phyloP scores from a whole-genome alignment of 2,329 filamentous ascomycete species.

The Epichloe gansuensis region DNA sequence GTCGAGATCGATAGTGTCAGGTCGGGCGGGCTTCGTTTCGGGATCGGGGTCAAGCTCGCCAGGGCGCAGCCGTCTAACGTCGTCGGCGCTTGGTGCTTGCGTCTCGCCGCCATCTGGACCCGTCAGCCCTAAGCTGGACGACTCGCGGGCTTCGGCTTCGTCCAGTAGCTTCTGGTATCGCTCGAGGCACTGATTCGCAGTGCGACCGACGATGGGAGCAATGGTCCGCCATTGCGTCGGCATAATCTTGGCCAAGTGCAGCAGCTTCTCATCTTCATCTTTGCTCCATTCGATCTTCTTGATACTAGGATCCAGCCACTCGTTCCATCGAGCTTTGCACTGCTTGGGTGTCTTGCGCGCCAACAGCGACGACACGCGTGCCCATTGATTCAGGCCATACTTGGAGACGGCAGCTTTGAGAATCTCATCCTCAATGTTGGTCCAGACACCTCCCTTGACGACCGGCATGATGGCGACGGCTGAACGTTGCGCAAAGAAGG shows the following conservation, averaged over 20 bases:
- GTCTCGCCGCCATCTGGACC: conserved; percentile 81
- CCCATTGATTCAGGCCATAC: conserved; percentile 95
- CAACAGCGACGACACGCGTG: conserved; percentile 90
- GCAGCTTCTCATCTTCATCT: conserved; percentile 93
- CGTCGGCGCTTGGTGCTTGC: conserved; percentile 78
- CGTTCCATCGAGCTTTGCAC: conserved; percentile 96
- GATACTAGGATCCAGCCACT: conserved; percentile 97
- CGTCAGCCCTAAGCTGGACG: conserved; percentile 67
- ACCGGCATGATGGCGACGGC: conserved; percentile 44
- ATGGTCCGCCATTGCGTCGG: conserved; percentile 99
- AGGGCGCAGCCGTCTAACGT: conserved; percentile 76
- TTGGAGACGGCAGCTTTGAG: conserved; percentile 92
- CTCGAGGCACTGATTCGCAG: conserved; percentile 92
- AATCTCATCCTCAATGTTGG: conserved; percentile 82
- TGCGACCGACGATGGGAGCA: conserved; percentile 88
- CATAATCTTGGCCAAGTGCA: conserved; percentile 96
- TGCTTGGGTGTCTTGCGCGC: conserved; percentile 97
- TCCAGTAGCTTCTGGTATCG: conserved; percentile 94
- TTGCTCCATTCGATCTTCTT: conserved; percentile 98
- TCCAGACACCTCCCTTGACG: conserved; percentile 65
- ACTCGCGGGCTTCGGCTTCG: conserved; percentile 84
- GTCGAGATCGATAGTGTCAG: conserved; percentile 94
- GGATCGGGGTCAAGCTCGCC: conserved; percentile 96
- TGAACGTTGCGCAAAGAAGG: not conserved
- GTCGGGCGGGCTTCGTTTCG: conserved; percentile 87